Base-by-base conservation (phyloP, 2,329 filamentous ascomycete species). In the Cladosporium sphaerospermum region DNA sequence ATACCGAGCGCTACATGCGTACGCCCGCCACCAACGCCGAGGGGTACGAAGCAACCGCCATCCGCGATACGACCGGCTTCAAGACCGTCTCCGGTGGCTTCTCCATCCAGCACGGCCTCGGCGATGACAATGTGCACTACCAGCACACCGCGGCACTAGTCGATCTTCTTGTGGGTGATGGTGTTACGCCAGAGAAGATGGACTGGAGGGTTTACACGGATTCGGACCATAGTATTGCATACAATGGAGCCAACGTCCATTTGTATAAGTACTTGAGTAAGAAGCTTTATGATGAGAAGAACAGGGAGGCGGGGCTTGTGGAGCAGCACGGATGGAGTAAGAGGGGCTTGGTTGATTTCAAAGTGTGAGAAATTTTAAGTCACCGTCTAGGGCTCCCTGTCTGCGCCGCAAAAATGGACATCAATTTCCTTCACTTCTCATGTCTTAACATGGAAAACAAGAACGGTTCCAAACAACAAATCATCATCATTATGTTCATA, bases 1-100 rank as follows among this genome's bases (percentile, higher is more conserved):
- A 86, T 65, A 86, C 84, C 0, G 84, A 88, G 67, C 78, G 84
- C 9, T 88, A 85, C 70, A 87, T 88, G 84, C 85, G 86, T 69
- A 79, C 75, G 1, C 74, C 77, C 1, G 69, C 71, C 3, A 68
- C 70, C 39, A 87, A 87, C 62, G 70, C 69, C 0, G 78, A 68
- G 0, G 83, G 83, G 31, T 88, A 88, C 69, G 77, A 78, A 54
- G 72, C 73, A 48, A 80, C 80, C 0, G 82, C 82, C 0, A 81
- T 87, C 2, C 75, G 77, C 54, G 73, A 80, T 3, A 66, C 74
- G 0, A 71, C 72, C 0, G 84, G 84, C 0, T 88, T 88, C 73
- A 80, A 80, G 69, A 78, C 78, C 49, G 74, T 84, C 8, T 71
- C 72, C 0, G 84, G 84, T 3, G 76, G 78, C 2, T 80, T 85